Conservation (phyloP, 805 yeast species). For the Brettanomyces custersianus region DNA sequence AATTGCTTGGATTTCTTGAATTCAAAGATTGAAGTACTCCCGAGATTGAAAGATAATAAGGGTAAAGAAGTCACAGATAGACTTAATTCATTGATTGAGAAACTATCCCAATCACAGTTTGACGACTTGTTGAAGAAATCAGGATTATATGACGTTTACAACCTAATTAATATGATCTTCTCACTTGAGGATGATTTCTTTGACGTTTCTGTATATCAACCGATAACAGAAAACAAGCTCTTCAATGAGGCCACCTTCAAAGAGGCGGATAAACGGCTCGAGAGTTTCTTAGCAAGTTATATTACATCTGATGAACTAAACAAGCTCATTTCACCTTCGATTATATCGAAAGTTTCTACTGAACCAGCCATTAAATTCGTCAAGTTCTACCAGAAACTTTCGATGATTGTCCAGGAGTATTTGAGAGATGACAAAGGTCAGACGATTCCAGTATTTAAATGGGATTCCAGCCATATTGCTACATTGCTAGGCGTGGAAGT, state of each 20-base stretch:
- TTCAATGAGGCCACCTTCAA: conserved; percentile 37
- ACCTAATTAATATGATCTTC: conserved; percentile 63
- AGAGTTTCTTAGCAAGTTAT: conserved; percentile 49
- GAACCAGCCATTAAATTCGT: conserved; percentile 42
- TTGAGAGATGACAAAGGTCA: conserved; percentile 22
- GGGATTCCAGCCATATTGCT: conserved; percentile 54
- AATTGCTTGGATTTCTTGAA: conserved; percentile 55
- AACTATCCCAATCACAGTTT: conserved; percentile 38
- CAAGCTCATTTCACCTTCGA: conserved; percentile 53
- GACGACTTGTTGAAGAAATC: conserved; percentile 40
- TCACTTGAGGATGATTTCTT: conserved; percentile 50
- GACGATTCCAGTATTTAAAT: conserved; percentile 29
- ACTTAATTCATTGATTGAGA: conserved; percentile 27
- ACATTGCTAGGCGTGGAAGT: conserved; percentile 65
- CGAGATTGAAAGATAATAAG: conserved; percentile 30
- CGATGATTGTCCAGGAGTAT: conserved; percentile 28
- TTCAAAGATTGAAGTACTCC: conserved; percentile 42
- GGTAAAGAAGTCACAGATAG: conserved; percentile 26
- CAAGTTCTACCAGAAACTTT: conserved; percentile 34
- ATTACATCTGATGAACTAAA: conserved; percentile 48
- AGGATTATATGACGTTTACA: conserved; percentile 49
- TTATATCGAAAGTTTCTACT: conserved; percentile 46
- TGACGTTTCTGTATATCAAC: conserved; percentile 55
- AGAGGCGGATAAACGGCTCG: conserved; percentile 36
- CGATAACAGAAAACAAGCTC: conserved; percentile 52